Evolutionary conservation across 305 asterid genomes (phyloP).

Genomic region (Rubia balearica): DNA sequence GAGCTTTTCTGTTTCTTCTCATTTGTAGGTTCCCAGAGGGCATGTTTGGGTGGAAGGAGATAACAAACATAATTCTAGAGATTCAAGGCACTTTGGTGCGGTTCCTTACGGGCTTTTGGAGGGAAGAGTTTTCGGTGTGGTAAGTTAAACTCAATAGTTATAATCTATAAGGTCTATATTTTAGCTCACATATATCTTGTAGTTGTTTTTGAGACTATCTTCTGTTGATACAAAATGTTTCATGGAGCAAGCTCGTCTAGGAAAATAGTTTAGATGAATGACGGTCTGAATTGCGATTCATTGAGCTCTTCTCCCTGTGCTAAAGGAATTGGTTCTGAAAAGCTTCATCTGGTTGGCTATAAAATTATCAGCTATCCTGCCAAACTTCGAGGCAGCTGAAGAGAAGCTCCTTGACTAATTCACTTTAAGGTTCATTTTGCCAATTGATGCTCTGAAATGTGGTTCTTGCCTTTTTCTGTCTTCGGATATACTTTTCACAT

Average conservation of each 20-base stretch:
- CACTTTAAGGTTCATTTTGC: neutral
- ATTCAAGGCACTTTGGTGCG: constrained; percentile 73
- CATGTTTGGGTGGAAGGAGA: constrained; percentile 90
- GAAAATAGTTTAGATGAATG: neutral
- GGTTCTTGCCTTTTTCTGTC: neutral
- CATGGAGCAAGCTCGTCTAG: neutral
- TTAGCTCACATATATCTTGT: neutral
- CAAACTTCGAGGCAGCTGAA: neutral
- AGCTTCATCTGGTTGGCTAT: neutral
- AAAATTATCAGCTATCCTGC: neutral
- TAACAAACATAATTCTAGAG: constrained; percentile 36
- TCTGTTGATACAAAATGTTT: neutral
- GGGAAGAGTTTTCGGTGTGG: constrained; percentile 50
- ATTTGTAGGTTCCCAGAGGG: constrained; percentile 64
- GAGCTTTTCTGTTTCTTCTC: constrained; percentile 3
- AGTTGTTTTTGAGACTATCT: neutral
- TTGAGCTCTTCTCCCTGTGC: neutral
- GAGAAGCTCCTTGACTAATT: neutral
- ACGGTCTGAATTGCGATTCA: neutral
- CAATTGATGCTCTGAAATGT: neutral
- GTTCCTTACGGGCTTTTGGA: constrained; percentile 64
- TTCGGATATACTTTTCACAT: neutral
- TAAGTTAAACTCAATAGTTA: constrained; percentile 23
- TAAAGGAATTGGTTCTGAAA: neutral
- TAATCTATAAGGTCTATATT: neutral